phyloP scores from a whole-genome alignment of 768 basidiomycete species.

The Phylloporus sp. region DNA sequence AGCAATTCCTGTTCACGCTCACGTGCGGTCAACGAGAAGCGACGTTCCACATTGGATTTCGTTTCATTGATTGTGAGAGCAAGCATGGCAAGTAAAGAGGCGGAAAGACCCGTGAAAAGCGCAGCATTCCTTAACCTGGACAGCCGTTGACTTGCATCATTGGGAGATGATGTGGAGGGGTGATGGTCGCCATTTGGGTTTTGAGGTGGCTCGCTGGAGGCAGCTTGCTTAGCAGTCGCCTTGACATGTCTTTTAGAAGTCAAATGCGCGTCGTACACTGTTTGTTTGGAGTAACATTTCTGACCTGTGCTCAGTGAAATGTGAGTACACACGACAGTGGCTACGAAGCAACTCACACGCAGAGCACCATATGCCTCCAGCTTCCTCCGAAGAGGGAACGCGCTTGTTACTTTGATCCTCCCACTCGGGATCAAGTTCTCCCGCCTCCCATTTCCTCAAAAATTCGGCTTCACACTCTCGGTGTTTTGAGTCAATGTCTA shows the following conservation, averaged over 20 bases:
- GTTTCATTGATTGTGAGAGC: conserved; percentile 76
- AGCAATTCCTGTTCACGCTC: conserved; percentile 93
- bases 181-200: conserved; percentile 32
- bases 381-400: conserved; percentile 39
- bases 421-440: conserved; percentile 72
- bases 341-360: conserved; percentile 61
- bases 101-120: conserved; percentile 64
- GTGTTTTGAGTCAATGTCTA: conserved; percentile 69
- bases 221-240: conserved; percentile 71
- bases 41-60: conserved; percentile 92
- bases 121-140: conserved; percentile 64
- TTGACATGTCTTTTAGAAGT: conserved; percentile 96
- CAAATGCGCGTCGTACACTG: conserved; percentile 94
- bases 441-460: conserved; percentile 72
- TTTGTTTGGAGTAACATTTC: conserved; percentile 93
- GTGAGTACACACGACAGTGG: not conserved
- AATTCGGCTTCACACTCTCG: conserved; percentile 67
- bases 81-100: conserved; percentile 63
- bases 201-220: conserved; percentile 32
- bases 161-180: conserved; percentile 32
- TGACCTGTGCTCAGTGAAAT: conserved; percentile 56
- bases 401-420: conserved; percentile 45
- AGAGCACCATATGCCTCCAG: conserved; percentile 85
- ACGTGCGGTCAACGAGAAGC: conserved; percentile 94
- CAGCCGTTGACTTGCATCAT: conserved; percentile 29